Percentiles rank a stretch among this genome's conserved stretches.
These are phyloP conservation scores for Iberis pinnata DNA, from an alignment of 345 rosid species.

Conservation along the genomic window DNA sequence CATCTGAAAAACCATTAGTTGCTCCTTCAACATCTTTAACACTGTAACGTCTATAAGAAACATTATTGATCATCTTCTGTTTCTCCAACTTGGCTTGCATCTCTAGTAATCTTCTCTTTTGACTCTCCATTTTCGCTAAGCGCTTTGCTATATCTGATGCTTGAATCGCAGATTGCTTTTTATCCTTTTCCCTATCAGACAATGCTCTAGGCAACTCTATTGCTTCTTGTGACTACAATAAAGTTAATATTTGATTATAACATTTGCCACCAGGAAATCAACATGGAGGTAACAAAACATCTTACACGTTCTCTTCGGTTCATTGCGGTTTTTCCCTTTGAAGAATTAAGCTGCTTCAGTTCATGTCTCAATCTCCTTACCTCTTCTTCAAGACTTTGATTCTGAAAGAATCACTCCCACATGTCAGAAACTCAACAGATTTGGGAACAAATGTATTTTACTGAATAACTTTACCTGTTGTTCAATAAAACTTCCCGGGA, in stretches of 20 bases:
- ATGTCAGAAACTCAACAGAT: slow-evolving; percentile 9
- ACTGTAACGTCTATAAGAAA: slow-evolving; percentile 43
- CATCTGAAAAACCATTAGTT: slow-evolving; percentile 44
- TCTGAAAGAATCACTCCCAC: slow-evolving; percentile 23
- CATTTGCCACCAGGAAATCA: slow-evolving; percentile 8
- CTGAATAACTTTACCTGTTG: slow-evolving; percentile 18
- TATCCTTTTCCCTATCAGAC: slow-evolving; percentile 34
- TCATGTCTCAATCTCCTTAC: slow-evolving; percentile 47
- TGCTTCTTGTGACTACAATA: slow-evolving; percentile 34
- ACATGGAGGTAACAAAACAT: slow-evolving; percentile 10
- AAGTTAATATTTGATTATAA: neutral
- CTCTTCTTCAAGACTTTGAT: slow-evolving; percentile 39
- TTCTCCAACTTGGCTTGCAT: slow-evolving; percentile 34
- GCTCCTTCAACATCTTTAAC: slow-evolving; percentile 58
- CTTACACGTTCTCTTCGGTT: slow-evolving; percentile 42
- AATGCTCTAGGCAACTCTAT: slow-evolving; percentile 35
- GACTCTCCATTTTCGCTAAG: slow-evolving; percentile 38
- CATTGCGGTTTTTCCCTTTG: slow-evolving; percentile 33
- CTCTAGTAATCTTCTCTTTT: slow-evolving; percentile 41
- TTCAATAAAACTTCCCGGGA: slow-evolving; percentile 2
- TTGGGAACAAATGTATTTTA: slow-evolving; percentile 2
- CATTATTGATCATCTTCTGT: slow-evolving; percentile 23
- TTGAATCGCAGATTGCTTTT: slow-evolving; percentile 36
- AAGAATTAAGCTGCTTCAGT: slow-evolving; percentile 40
- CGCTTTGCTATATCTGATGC: slow-evolving; percentile 34